phyloP scores from a whole-genome alignment of 2,329 filamentous ascomycete genomes.

The Paraphoma sp. region DNA sequence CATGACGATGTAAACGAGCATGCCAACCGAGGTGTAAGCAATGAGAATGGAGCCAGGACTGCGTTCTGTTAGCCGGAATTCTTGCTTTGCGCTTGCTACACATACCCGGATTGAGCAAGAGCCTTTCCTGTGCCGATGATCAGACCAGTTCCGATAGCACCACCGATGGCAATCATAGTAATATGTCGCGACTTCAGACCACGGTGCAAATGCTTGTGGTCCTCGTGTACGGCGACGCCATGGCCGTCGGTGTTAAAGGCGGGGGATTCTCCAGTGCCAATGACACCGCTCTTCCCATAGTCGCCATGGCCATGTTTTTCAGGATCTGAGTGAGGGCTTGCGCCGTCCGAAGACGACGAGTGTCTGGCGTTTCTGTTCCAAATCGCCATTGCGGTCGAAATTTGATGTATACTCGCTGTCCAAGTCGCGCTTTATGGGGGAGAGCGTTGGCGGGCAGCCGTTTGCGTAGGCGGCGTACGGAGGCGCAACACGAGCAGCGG shows the following conservation, averaged over 20 bases:
- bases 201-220: constrained; percentile 55
- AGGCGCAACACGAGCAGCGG: constrained; percentile 10
- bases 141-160: constrained; percentile 75
- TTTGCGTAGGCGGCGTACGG: constrained; percentile 7
- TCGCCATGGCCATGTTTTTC: constrained; percentile 29
- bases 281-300: constrained; percentile 11
- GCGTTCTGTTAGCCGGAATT: constrained; percentile 18
- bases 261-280: constrained; percentile 19
- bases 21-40: constrained; percentile 72
- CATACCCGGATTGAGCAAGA: constrained; percentile 55
- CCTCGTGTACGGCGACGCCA: constrained; percentile 33
- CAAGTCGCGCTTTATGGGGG: constrained; percentile 8
- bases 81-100: not conserved
- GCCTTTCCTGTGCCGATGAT: constrained; percentile 70
- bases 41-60: constrained; percentile 73
- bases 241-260: constrained; percentile 22
- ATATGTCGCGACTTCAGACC: constrained; percentile 63
- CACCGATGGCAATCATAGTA: constrained; percentile 74
- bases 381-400: constrained; percentile 29
- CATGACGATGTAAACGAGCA: constrained; percentile 83
- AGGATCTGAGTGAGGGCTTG: constrained; percentile 32
- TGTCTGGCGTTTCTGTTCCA: constrained; percentile 38
- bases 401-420: not conserved
- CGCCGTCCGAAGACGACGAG: constrained; percentile 36
- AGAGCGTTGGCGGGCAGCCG: constrained; percentile 7